Evolutionary conservation across 1,284 basidiomycete species (phyloP).

Genomic region (Sanghuangporus weigelae): DNA sequence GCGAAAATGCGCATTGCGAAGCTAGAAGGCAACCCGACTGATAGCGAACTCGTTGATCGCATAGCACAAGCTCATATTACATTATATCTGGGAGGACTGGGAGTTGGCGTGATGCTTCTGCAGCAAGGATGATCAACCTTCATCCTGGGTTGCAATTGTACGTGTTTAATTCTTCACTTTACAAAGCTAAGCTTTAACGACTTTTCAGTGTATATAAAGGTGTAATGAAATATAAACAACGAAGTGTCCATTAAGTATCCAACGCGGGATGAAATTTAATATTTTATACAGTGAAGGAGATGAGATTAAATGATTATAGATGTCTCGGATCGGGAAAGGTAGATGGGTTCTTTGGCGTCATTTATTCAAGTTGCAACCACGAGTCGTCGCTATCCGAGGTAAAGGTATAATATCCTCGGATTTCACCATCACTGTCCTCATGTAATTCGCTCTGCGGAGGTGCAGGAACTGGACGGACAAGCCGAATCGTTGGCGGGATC

Average conservation of each 20-base stretch:
- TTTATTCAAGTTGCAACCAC: neutral
- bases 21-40: slow-evolving; percentile 13
- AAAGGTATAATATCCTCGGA: neutral
- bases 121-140: neutral
- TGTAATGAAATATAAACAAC: neutral
- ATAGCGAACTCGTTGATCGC: slow-evolving; percentile 14
- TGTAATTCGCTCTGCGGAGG: too few species aligned
- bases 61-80: slow-evolving; percentile 22
- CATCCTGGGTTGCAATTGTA: neutral
- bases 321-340: neutral
- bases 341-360: neutral
- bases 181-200: neutral
- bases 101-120: slow-evolving; percentile 11
- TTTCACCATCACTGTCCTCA: neutral
- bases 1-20: slow-evolving; percentile 18
- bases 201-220: neutral
- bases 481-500: neutral
- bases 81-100: slow-evolving; percentile 23
- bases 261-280: neutral
- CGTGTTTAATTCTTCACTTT: neutral
- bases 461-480: neutral
- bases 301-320: neutral
- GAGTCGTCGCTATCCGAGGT: neutral
- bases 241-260: neutral
- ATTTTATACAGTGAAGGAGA: neutral